phyloP scores from a whole-genome alignment of 257 asterid genomes.

The Verbena officinalis region DNA sequence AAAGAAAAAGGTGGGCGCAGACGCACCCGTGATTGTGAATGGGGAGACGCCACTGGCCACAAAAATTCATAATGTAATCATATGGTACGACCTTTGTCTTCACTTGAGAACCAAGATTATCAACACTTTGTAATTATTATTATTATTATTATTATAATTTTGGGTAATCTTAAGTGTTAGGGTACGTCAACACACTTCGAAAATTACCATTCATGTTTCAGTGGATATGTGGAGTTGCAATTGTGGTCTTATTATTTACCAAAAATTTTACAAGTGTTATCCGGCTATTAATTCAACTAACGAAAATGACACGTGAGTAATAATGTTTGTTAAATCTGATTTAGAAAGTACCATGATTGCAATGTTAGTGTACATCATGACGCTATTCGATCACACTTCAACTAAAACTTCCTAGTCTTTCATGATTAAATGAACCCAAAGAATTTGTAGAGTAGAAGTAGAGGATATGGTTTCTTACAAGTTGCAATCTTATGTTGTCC shows the following conservation, averaged over 20 bases:
- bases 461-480: constrained; percentile 5
- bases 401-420: background rate
- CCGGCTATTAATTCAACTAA: no score
- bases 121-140: background rate
- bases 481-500: background rate
- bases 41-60: background rate
- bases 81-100: background rate
- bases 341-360: no score
- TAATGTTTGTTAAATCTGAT: no score
- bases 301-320: no score
- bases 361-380: no score
- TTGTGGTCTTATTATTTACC: no score
- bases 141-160: background rate
- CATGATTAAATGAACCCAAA: background rate
- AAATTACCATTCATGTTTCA: no score
- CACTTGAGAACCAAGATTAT: background rate
- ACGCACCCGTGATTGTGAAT: no score
- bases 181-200: no score
- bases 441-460: background rate
- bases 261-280: no score
- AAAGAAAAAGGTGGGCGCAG: background rate
- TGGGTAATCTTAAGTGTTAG: background rate
- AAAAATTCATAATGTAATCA: background rate
- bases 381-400: no score
- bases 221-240: no score